Percentiles rank a stretch among this genome's conserved stretches.
phyloP scores from a whole-genome alignment of 768 basidiomycete species.

The Tricholoma sp. region DNA sequence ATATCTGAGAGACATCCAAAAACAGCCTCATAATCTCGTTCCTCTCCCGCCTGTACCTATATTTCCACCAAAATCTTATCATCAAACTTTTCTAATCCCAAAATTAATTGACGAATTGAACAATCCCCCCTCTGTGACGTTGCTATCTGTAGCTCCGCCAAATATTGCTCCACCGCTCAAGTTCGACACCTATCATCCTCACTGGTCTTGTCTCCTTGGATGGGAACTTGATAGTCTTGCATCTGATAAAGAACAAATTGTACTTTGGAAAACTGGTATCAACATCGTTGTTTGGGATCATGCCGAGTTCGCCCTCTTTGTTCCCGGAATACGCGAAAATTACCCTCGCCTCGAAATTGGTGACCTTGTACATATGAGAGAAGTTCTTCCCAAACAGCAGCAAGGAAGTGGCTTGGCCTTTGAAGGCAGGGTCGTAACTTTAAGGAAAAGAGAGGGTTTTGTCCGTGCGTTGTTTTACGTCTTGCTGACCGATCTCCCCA shows the following conservation, averaged over 20 bases:
- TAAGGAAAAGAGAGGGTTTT: constrained; percentile 42
- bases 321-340: constrained; percentile 35
- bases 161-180: constrained; percentile 22
- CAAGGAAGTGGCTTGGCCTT: constrained; percentile 36
- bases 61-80: constrained; percentile 38
- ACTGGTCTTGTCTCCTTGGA: constrained; percentile 38
- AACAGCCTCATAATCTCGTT: constrained; percentile 35
- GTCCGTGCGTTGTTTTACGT: constrained; percentile 33
- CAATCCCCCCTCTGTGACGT: constrained; percentile 17
- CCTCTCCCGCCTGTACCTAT: constrained; percentile 37
- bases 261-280: constrained; percentile 36
- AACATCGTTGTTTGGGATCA: constrained; percentile 32
- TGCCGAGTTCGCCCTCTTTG: constrained; percentile 32
- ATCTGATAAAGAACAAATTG: constrained; percentile 36
- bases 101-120: constrained; percentile 27
- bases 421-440: constrained; percentile 37
- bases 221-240: constrained; percentile 42
- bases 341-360: constrained; percentile 40
- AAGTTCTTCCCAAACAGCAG: constrained; percentile 27
- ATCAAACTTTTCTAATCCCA: constrained; percentile 35
- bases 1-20: constrained; percentile 46
- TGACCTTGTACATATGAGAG: constrained; percentile 40
- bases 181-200: constrained; percentile 29
- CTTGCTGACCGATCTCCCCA: not conserved
- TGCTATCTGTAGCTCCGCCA: constrained; percentile 26